phyloP scores from a whole-genome alignment of 495 filamentous ascomycete genomes.

The Terfezia claveryi region DNA sequence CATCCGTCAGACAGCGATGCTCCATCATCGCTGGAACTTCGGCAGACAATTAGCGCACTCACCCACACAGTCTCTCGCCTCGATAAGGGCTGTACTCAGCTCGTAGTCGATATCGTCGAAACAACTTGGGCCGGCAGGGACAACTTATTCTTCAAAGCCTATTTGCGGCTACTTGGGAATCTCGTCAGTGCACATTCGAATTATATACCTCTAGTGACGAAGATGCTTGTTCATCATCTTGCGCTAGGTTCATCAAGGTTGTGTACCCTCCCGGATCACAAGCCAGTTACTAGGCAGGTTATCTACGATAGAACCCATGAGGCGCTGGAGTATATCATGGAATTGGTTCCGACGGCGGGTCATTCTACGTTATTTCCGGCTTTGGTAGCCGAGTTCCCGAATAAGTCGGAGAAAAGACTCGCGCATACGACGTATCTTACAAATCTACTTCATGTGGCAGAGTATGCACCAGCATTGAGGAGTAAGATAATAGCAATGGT shows the following conservation, averaged over 20 bases:
- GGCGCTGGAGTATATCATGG: slow-evolving; percentile 50
- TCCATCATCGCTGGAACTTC: slow-evolving; percentile 14
- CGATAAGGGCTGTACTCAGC: slow-evolving; percentile 44
- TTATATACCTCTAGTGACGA: slow-evolving; percentile 39
- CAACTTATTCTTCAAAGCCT: slow-evolving; percentile 55
- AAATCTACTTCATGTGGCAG: slow-evolving; percentile 51
- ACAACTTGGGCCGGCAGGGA: slow-evolving; percentile 72
- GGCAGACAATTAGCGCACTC: slow-evolving; percentile 30
- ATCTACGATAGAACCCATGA: slow-evolving; percentile 50
- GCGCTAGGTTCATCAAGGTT: slow-evolving; percentile 26
- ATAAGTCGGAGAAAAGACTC: slow-evolving; percentile 45
- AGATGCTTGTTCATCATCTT: slow-evolving; percentile 63
- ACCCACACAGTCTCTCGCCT: slow-evolving; percentile 49
- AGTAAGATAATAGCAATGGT: slow-evolving; percentile 65
- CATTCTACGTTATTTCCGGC: slow-evolving; percentile 40
- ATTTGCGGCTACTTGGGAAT: slow-evolving; percentile 56
- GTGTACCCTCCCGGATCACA: slow-evolving; percentile 31
- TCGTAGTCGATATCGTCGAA: slow-evolving; percentile 50
- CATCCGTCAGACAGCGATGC: slow-evolving; percentile 7
- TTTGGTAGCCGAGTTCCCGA: slow-evolving; percentile 47
- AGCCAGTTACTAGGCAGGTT: slow-evolving; percentile 32
- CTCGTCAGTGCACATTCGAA: slow-evolving; percentile 52
- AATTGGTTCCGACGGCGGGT: slow-evolving; percentile 56
- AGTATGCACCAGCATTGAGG: slow-evolving; percentile 59
- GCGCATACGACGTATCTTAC: slow-evolving; percentile 54